Evolutionary conservation across 352 stramenopile genomes (phyloP).

Genomic region (Phytophthora boehmeriae): DNA sequence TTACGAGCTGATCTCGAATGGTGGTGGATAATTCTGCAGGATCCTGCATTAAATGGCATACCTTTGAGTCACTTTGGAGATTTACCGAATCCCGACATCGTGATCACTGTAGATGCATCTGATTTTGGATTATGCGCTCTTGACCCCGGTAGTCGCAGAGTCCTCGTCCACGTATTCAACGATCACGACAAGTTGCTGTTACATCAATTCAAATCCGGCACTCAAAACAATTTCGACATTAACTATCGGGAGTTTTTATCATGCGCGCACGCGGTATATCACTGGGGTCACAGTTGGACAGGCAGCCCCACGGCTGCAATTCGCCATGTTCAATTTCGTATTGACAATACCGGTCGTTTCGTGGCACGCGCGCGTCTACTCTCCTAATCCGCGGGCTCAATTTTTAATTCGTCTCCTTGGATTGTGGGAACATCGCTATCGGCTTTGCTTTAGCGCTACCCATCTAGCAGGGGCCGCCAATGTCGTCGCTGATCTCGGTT

Average conservation of each 20-base stretch:
- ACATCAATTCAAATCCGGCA: background rate
- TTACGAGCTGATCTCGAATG: constrained; percentile 11
- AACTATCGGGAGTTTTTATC: constrained; percentile 22
- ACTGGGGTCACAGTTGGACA: background rate
- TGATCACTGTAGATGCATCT: constrained; percentile 10
- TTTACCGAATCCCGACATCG: constrained; percentile 4
- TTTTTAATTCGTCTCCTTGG: background rate
- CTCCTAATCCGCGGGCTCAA: constrained; percentile 8
- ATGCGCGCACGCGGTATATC: background rate
- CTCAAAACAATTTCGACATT: constrained; percentile 13
- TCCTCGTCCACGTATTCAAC: background rate
- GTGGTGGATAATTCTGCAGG: constrained; percentile 19
- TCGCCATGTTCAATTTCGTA: constrained; percentile 15
- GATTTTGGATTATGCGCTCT: constrained; percentile 13
- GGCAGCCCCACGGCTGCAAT: no score
- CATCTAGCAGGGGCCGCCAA: background rate
- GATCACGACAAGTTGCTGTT: background rate
- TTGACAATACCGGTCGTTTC: constrained; percentile 19
- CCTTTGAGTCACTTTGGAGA: constrained; percentile 5
- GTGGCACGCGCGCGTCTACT: constrained; percentile 6
- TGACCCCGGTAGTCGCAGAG: background rate
- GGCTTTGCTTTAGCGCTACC: constrained; percentile 2
- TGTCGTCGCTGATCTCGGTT: background rate
- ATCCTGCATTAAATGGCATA: constrained; percentile 10
- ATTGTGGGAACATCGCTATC: background rate